Base-by-base conservation (phyloP, 1,284 basidiomycete genomes). In the Ganoderma sinense region DNA sequence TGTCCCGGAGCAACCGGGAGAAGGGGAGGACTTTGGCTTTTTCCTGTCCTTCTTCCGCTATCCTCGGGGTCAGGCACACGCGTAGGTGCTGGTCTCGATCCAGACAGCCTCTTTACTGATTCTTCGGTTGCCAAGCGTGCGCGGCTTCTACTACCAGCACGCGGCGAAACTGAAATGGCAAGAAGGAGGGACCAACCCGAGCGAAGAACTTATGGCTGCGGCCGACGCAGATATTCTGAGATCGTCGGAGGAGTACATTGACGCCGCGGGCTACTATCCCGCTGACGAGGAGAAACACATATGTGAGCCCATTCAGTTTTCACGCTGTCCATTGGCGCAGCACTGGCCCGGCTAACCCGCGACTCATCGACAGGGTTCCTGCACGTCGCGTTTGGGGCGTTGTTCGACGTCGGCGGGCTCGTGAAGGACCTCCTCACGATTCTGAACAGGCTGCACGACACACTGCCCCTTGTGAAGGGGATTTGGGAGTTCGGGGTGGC, bases 41-140 rank as follows among this genome's bases (percentile, higher is more conserved):
- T 60, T 75, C 26, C 67, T 74, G 11, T 80, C 82, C 2, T 84
- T 82, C 69, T 80, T 77, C 73, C 66, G 77, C 23, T 84, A 85
- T 73, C 81, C 82, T 20, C 75, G 75, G 40, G 84, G 75, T 10
- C 78, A 79, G 48, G 83, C 82, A 26, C 71, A 80, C 33, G 74
- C 80, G 84, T 85, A 72, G 29, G 81, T 77, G 1, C 16, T 20
- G 5, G 20, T 7, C 11, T 11, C n/a, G 5, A 36, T n/a, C 31
- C 18, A 11, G 18, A 41, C 40, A 13, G 10, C 3, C 6, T 16
- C 13, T 2, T 39, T 16, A 18, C 31, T 39, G 5, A 51, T 26
- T 20, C 16, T 67, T 23, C 14, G 11, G 31, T 36, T 55, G 2
- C 61, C 14, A 56, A 84, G 82, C 13, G 74, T 78, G 29, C 73